phyloP scores from a whole-genome alignment of 768 basidiomycete species.

The Leucosporidium scottii region DNA sequence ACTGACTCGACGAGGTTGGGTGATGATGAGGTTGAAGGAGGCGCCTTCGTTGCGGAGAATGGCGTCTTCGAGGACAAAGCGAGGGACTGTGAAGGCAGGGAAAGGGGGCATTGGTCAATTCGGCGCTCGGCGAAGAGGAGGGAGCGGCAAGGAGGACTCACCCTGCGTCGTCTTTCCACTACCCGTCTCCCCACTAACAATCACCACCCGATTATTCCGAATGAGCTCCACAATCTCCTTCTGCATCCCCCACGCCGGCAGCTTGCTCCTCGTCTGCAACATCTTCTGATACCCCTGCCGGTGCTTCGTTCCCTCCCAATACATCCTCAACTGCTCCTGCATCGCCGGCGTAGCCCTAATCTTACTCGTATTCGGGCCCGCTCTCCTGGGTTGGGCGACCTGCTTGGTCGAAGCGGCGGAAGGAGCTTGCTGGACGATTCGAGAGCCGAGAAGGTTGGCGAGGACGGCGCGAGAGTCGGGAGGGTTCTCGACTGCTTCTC shows the following conservation, averaged over 20 bases:
- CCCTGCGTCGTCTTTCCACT: conserved; percentile 88
- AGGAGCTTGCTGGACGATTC: conserved; percentile 20
- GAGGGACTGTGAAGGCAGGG: conserved; percentile 55
- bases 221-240: conserved; percentile 58
- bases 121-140: no score
- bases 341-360: conserved; percentile 23
- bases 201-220: conserved; percentile 57
- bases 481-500: conserved; percentile 54
- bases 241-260: conserved; percentile 70
- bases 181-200: conserved; percentile 87
- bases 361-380: not conserved
- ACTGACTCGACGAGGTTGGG: conserved; percentile 81
- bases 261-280: conserved; percentile 51
- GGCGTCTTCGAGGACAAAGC: conserved; percentile 78
- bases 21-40: conserved; percentile 67
- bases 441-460: conserved; percentile 32
- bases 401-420: conserved; percentile 3
- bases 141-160: conserved; percentile 38
- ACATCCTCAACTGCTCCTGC: conserved; percentile 30
- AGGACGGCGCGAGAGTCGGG: conserved; percentile 68
- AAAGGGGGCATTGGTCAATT: not conserved
- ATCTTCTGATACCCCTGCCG: conserved; percentile 51
- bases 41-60: conserved; percentile 59
- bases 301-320: conserved; percentile 35
- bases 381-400: no score